These are phyloP conservation scores for Cadophora luteo-olivacea DNA, from an alignment of 2,329 filamentous ascomycete genomes.

Conservation along the genomic window DNA sequence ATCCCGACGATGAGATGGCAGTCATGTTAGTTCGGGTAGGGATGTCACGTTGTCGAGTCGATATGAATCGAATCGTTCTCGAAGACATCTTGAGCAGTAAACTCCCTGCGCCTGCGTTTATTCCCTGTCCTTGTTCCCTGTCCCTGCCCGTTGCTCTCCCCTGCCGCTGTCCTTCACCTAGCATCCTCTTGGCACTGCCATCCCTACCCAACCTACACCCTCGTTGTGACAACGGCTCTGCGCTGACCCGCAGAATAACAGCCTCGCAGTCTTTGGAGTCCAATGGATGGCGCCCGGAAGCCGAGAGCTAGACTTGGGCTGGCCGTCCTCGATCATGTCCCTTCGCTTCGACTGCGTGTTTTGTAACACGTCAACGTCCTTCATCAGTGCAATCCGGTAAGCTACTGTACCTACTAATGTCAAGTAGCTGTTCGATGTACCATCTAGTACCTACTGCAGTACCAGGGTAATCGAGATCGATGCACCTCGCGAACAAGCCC, in stretches of 20 bases:
- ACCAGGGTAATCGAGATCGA: constrained; percentile 34
- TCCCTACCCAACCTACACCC: background rate
- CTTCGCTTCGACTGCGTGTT: constrained; percentile 35
- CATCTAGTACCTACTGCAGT: constrained; percentile 25
- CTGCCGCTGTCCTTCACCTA: constrained; percentile 20
- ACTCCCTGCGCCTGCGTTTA: constrained; percentile 5
- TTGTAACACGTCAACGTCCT: constrained; percentile 33
- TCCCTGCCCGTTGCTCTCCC: background rate
- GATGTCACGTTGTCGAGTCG: constrained; percentile 11
- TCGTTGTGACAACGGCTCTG: constrained; percentile 41
- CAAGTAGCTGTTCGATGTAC: constrained; percentile 21
- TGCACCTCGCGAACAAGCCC: constrained; percentile 39
- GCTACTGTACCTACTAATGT: constrained; percentile 13
- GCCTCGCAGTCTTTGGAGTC: constrained; percentile 33
- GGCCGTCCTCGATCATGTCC: constrained; percentile 41
- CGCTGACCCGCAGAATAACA: constrained; percentile 38
- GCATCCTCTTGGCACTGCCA: constrained; percentile 13
- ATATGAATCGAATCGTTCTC: constrained; percentile 13
- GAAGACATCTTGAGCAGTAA: constrained; percentile 10
- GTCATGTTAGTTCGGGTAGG: constrained; percentile 1
- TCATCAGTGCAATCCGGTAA: constrained; percentile 9
- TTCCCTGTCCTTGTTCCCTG: background rate
- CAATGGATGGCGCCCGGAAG: constrained; percentile 37
- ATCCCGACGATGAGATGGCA: constrained; percentile 9
- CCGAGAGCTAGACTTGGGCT: constrained; percentile 1